Conservation (phyloP, 2,329 filamentous ascomycete genomes). For the Colletotrichum echinochloae region DNA sequence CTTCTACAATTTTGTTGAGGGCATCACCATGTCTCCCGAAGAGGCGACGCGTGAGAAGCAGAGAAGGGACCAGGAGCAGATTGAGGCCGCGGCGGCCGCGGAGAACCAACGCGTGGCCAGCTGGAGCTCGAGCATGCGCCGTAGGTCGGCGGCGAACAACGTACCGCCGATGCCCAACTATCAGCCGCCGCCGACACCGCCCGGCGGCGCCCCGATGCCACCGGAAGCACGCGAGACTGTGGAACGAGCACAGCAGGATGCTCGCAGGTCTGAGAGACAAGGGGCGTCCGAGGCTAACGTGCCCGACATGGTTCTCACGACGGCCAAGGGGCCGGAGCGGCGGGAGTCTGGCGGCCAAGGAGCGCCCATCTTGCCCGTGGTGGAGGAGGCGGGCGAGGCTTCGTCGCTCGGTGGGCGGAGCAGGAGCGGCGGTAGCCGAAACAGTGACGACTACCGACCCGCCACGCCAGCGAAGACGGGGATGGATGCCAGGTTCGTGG, state of each 20-base stretch:
- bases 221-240: constrained; percentile 56
- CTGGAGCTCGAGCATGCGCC: constrained; percentile 52
- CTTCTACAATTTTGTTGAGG: constrained; percentile 91
- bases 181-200: constrained; percentile 57
- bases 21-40: constrained; percentile 90
- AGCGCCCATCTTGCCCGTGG: constrained; percentile 77
- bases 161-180: constrained; percentile 60
- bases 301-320: constrained; percentile 70
- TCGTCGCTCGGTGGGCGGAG: constrained; percentile 73
- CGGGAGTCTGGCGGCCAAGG: constrained; percentile 66
- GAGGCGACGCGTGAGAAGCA: constrained; percentile 77
- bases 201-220: constrained; percentile 45
- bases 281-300: constrained; percentile 61
- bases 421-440: constrained; percentile 64
- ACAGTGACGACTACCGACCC: constrained; percentile 56
- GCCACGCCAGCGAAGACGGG: constrained; percentile 58
- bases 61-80: constrained; percentile 71
- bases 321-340: constrained; percentile 54
- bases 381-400: constrained; percentile 89
- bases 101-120: constrained; percentile 52
- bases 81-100: constrained; percentile 51
- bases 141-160: constrained; percentile 47
- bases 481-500: constrained; percentile 44
- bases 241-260: constrained; percentile 55
- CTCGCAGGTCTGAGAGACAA: constrained; percentile 49